These are phyloP conservation scores for Cyclostephanos invisitatus DNA, from an alignment of 108 stramenopile species.

Conservation along the genomic window DNA sequence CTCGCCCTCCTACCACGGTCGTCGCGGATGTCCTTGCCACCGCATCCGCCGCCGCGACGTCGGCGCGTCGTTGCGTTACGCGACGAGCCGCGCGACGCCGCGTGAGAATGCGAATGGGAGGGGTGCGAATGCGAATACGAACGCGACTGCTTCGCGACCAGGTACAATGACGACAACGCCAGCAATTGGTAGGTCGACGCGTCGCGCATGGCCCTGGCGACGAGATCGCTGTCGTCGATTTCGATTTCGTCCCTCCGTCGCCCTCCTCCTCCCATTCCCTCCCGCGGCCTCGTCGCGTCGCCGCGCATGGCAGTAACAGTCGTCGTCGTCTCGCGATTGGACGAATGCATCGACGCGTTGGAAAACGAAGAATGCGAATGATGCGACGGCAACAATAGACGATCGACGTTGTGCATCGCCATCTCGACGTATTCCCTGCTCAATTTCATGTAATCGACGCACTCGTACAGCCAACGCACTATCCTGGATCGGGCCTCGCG, in stretches of 20 bases:
- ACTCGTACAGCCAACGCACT: slow-evolving; percentile 64
- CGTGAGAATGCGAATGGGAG: no score
- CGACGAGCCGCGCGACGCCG: no score
- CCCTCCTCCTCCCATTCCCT: no score
- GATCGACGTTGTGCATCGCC: slow-evolving; percentile 68
- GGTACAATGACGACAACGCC: slow-evolving; percentile 26
- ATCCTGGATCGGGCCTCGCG: slow-evolving; percentile 55
- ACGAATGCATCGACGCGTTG: no score
- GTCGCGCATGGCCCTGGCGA: slow-evolving; percentile 5
- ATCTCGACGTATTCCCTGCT: slow-evolving; percentile 57
- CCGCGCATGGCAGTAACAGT: no score
- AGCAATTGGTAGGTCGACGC: slow-evolving; percentile 26
- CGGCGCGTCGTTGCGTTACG: no score
- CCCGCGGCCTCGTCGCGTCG: no score
- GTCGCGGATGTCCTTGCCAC: no score
- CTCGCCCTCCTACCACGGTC: slow-evolving; percentile 14
- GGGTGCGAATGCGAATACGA: no score
- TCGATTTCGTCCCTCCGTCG: background rate
- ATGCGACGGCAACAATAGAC: slow-evolving; percentile 24
- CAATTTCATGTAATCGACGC: slow-evolving; percentile 60
- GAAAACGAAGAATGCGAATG: no score
- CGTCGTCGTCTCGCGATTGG: no score
- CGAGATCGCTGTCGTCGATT: background rate
- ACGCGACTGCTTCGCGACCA: slow-evolving; percentile 33
- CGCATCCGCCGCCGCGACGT: no score